Percentiles rank a stretch among this genome's conserved stretches.
Evolutionary conservation across 2,329 filamentous ascomycete species (phyloP).

Genomic region (Simplicillium sp.): DNA sequence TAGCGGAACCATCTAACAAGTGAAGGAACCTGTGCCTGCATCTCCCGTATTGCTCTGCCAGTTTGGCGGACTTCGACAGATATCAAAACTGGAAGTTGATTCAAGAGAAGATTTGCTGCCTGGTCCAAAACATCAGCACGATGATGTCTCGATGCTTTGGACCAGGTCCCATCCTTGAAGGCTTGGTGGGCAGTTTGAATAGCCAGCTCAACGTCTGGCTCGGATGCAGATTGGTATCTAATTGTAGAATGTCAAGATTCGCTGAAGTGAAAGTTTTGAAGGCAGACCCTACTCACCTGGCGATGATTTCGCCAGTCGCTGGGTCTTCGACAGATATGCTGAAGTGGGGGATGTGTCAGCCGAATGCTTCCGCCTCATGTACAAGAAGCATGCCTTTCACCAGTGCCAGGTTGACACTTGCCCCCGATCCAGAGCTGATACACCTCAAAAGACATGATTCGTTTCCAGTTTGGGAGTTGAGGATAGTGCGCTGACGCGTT

Average conservation of each 20-base stretch:
- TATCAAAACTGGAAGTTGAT: slow-evolving; percentile 46
- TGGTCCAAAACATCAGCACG: slow-evolving; percentile 55
- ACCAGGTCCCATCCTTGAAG: slow-evolving; percentile 60
- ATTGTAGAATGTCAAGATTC: background rate
- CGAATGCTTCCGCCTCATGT: background rate
- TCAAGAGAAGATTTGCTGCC: slow-evolving; percentile 43
- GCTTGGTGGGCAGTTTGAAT: slow-evolving; percentile 22
- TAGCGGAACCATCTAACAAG: slow-evolving; percentile 64
- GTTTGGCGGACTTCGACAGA: slow-evolving; percentile 58
- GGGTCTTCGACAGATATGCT: slow-evolving; percentile 4
- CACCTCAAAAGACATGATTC: background rate
- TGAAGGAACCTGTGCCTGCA: slow-evolving; percentile 58
- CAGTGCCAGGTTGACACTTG: background rate
- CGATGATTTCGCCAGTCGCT: slow-evolving; percentile 4
- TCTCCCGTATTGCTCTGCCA: slow-evolving; percentile 58
- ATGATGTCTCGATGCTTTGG: slow-evolving; percentile 41
- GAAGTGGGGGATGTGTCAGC: background rate
- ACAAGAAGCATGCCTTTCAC: background rate
- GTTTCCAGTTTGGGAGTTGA: too few species aligned
- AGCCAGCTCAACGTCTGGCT: slow-evolving; percentile 1
- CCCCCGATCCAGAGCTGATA: background rate
- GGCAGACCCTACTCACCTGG: background rate
- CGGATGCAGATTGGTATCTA: slow-evolving; percentile 4
- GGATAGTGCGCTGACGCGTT: too few species aligned
- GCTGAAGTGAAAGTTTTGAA: background rate